Evolutionary conservation across 2,329 filamentous ascomycete genomes (phyloP).

Genomic region (Aspergillus sp.): DNA sequence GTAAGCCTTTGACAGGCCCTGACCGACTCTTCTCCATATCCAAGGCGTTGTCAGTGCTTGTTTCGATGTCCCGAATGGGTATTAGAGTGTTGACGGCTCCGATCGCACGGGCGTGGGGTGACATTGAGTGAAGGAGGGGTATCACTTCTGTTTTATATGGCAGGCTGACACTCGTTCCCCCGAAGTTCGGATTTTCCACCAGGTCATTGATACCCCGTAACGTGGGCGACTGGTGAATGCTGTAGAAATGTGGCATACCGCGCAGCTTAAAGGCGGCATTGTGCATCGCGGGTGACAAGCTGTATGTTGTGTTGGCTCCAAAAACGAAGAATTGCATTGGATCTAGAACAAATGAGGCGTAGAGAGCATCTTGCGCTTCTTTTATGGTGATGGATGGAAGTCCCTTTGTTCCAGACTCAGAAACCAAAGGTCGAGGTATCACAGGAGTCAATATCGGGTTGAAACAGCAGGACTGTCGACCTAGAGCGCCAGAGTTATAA

Average conservation of each 20-base stretch:
- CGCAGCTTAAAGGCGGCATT: constrained; percentile 66
- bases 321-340: constrained; percentile 72
- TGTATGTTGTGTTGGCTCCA: constrained; percentile 71
- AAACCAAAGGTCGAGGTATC: constrained; percentile 49
- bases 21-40: constrained; percentile 61
- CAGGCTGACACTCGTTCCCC: constrained; percentile 69
- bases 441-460: constrained; percentile 66
- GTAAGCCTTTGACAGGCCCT: constrained; percentile 67
- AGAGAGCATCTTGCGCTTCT: constrained; percentile 65
- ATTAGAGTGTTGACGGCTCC: constrained; percentile 76
- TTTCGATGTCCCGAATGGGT: constrained; percentile 60
- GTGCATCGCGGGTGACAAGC: constrained; percentile 76
- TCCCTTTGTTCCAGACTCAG: constrained; percentile 44
- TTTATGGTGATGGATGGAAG: constrained; percentile 58
- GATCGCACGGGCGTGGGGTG: constrained; percentile 70
- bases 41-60: constrained; percentile 58
- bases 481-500: constrained; percentile 64
- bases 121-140: constrained; percentile 64
- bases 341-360: constrained; percentile 65
- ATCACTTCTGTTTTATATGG: constrained; percentile 75
- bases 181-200: constrained; percentile 66
- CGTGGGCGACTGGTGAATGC: constrained; percentile 62
- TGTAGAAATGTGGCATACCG: constrained; percentile 68
- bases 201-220: constrained; percentile 64
- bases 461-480: constrained; percentile 65